These are phyloP conservation scores for Plasmodium blacklocki DNA, from an alignment of 169 alveolate genomes.

Conservation along the genomic window DNA sequence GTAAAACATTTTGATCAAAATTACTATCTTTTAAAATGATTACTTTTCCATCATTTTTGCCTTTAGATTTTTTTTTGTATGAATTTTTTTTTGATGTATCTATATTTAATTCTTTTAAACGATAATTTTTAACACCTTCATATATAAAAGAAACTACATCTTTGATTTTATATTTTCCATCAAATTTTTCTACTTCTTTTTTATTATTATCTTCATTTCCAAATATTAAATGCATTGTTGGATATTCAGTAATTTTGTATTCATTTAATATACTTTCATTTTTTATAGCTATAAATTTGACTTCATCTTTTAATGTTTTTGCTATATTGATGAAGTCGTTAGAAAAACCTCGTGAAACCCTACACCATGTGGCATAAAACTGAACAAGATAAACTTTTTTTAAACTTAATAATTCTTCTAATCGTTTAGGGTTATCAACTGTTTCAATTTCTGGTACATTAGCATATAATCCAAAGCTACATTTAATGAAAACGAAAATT, in stretches of 20 bases:
- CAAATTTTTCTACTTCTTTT: conserved; percentile 64
- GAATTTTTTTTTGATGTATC: conserved; percentile 46
- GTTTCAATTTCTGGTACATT: conserved; percentile 78
- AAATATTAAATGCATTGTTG: conserved; percentile 91
- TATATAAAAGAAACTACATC: conserved; percentile 82
- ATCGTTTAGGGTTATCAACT: conserved; percentile 51
- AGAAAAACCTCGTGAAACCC: conserved; percentile 78
- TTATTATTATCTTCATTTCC: conserved; percentile 68
- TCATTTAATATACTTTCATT: conserved; percentile 81
- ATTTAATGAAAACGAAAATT: conserved; percentile 13
- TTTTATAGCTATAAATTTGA: conserved; percentile 84
- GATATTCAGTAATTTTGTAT: conserved; percentile 90
- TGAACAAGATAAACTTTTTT: conserved; percentile 24
- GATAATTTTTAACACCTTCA: conserved; percentile 79
- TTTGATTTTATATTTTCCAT: conserved; percentile 80
- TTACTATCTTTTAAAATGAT: conserved; percentile 81
- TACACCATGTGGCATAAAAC: conserved; percentile 77
- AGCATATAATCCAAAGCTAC: conserved; percentile 20
- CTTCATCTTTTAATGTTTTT: conserved; percentile 82
- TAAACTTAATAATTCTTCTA: conserved; percentile 43
- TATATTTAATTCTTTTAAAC: conserved; percentile 72
- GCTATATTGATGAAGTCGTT: conserved; percentile 81
- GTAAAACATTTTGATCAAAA: conserved; percentile 81
- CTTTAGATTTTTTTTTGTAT: conserved; percentile 61
- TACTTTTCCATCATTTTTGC: conserved; percentile 78